Evolutionary conservation across 148 eudicot genomes (phyloP).

Genomic region (Camellia granthamiana): DNA sequence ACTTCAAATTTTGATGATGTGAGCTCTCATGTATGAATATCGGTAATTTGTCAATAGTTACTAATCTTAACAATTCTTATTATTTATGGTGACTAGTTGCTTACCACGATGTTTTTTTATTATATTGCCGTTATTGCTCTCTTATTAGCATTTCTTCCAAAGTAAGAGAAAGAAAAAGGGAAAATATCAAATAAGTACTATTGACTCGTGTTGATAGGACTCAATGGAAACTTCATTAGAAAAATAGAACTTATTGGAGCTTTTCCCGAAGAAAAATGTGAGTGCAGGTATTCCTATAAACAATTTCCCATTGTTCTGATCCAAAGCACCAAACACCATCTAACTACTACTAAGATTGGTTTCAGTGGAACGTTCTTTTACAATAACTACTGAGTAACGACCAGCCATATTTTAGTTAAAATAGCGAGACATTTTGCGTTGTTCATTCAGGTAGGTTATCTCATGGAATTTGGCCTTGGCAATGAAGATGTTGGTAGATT

Average conservation of each 20-base stretch:
- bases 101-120: neutral
- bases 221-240: too few species aligned
- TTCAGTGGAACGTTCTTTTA: neutral
- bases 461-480: slow-evolving; percentile 81
- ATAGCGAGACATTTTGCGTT: neutral
- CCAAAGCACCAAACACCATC: neutral
- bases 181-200: too few species aligned
- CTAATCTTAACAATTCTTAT: neutral
- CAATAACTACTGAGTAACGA: neutral
- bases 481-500: slow-evolving; percentile 76
- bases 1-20: neutral
- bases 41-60: too few species aligned
- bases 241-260: too few species aligned
- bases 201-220: too few species aligned
- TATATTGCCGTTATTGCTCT: neutral
- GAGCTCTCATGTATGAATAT: neutral
- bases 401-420: neutral
- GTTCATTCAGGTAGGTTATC: slow-evolving; percentile 63
- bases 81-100: neutral
- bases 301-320: neutral
- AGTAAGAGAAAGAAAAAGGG: neutral
- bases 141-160: neutral
- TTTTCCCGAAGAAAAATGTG: neutral
- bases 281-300: neutral
- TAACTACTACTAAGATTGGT: neutral